Conservation (phyloP, 352 stramenopile genomes). For the Globisporangium canariense region DNA sequence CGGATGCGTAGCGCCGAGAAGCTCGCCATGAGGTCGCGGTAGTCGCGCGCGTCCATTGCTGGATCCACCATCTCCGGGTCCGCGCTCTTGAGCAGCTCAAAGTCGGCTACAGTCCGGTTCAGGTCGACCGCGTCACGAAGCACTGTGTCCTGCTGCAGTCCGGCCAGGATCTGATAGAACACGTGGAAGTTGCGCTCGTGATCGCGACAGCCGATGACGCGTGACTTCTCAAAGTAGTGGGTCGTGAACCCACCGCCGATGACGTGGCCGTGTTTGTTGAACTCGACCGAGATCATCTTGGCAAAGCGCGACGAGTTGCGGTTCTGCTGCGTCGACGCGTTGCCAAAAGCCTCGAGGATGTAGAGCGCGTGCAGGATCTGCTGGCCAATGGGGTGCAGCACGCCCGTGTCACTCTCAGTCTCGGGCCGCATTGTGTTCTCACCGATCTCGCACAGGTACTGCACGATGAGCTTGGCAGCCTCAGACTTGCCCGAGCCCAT, state of each 20-base stretch:
- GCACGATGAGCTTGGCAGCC: slow-evolving; percentile 75
- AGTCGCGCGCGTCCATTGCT: slow-evolving; percentile 63
- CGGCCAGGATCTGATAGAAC: slow-evolving; percentile 90
- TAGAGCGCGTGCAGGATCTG: slow-evolving; percentile 79
- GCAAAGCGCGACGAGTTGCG: slow-evolving; percentile 73
- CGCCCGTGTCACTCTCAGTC: slow-evolving; percentile 37
- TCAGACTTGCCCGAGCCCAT: slow-evolving; percentile 81
- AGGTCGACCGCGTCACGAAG: slow-evolving; percentile 67
- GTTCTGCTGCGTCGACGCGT: slow-evolving; percentile 56
- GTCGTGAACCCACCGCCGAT: slow-evolving; percentile 80
- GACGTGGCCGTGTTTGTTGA: slow-evolving; percentile 70
- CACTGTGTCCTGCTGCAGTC: slow-evolving; percentile 64
- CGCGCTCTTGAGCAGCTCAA: slow-evolving; percentile 53
- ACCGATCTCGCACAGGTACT: slow-evolving; percentile 80
- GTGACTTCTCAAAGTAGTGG: slow-evolving; percentile 79
- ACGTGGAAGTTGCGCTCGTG: slow-evolving; percentile 93
- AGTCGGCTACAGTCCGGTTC: slow-evolving; percentile 54
- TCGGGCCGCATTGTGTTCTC: slow-evolving; percentile 42
- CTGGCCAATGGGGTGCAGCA: slow-evolving; percentile 73
- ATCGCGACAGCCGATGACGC: slow-evolving; percentile 70
- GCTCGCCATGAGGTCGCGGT: slow-evolving; percentile 76
- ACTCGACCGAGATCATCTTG: slow-evolving; percentile 85
- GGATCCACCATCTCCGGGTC: slow-evolving; percentile 38
- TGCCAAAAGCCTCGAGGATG: slow-evolving; percentile 79
- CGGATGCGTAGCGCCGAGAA: slow-evolving; percentile 76